Evolutionary conservation across 2,329 filamentous ascomycete species (phyloP).

Genomic region (Cladorrhinum sp.): DNA sequence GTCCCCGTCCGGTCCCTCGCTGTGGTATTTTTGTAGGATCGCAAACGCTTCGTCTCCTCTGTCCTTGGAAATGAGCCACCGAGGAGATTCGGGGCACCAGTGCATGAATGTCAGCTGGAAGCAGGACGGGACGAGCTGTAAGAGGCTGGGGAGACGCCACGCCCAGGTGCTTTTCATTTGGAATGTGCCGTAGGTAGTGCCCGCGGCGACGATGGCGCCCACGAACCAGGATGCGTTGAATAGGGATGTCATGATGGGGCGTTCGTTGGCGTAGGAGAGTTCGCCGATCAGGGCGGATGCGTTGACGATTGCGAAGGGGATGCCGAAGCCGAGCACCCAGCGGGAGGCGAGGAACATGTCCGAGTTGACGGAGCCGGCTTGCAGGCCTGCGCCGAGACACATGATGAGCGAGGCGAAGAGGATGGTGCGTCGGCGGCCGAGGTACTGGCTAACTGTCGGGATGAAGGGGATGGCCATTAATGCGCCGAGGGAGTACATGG

Average conservation of each 20-base stretch:
- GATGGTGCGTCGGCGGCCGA: conserved; percentile 39
- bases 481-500: conserved; percentile 42
- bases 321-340: conserved; percentile 35
- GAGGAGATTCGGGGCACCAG: conserved; percentile 48
- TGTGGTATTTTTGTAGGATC: conserved; percentile 56
- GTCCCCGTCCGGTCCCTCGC: conserved; percentile 50
- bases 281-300: conserved; percentile 37
- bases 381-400: conserved; percentile 36
- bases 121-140: conserved; percentile 30
- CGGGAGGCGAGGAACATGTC: conserved; percentile 36
- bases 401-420: conserved; percentile 35
- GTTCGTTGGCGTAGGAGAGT: conserved; percentile 34
- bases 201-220: conserved; percentile 36
- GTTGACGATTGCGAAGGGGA: conserved; percentile 35
- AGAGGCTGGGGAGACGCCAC: conserved; percentile 34
- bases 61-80: conserved; percentile 48
- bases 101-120: conserved; percentile 30
- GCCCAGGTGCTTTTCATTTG: conserved; percentile 36
- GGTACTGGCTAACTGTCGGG: conserved; percentile 36
- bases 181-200: conserved; percentile 36
- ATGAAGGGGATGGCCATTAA: conserved; percentile 42
- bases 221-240: conserved; percentile 32
- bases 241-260: conserved; percentile 32
- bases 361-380: conserved; percentile 31
- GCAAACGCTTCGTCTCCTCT: conserved; percentile 53